phyloP scores from a whole-genome alignment of 1,284 basidiomycete genomes.

The Ceratorhiza oryzae-sativae region DNA sequence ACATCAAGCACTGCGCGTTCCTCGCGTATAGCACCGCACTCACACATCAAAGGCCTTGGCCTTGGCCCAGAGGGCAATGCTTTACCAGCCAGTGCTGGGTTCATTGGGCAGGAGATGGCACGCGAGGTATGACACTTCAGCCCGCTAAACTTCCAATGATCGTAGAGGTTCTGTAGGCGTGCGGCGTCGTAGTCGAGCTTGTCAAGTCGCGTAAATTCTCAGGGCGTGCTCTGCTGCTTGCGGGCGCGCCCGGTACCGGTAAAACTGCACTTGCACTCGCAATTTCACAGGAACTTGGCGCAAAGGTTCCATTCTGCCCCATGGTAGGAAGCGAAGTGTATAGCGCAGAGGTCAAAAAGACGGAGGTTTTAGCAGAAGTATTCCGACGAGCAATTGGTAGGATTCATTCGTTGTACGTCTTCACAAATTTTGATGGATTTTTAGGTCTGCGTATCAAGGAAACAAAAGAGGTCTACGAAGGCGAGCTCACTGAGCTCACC shows the following conservation, averaged over 20 bases:
- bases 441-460: constrained; percentile 95
- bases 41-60: constrained; percentile 96
- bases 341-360: constrained; percentile 98
- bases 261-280: constrained; percentile 96
- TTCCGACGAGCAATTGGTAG: constrained; percentile 95
- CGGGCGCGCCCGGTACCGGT: constrained; percentile 90
- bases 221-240: constrained; percentile 86
- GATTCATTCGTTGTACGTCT: constrained; percentile 48
- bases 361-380: constrained; percentile 95
- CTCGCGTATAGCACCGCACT: constrained; percentile 89
- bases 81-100: constrained; percentile 77
- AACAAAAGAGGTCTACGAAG: constrained; percentile 98
- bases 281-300: constrained; percentile 91
- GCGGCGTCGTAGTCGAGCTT: constrained; percentile 89
- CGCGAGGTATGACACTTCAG: constrained; percentile 73
- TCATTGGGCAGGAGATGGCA: constrained; percentile 89
- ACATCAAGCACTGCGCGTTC: constrained; percentile 54
- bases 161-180: constrained; percentile 63
- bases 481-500: constrained; percentile 96
- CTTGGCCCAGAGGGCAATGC: constrained; percentile 83
- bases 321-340: constrained; percentile 99
- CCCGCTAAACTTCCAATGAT: not conserved
- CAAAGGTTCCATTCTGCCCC: constrained; percentile 96
- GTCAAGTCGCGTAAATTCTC: constrained; percentile 91
- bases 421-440: constrained; percentile 25